Evolutionary conservation across 495 filamentous ascomycete genomes (phyloP), one percentile per base, ranked within the genome.

Genomic region (Cairneyella variabilis): DNA sequence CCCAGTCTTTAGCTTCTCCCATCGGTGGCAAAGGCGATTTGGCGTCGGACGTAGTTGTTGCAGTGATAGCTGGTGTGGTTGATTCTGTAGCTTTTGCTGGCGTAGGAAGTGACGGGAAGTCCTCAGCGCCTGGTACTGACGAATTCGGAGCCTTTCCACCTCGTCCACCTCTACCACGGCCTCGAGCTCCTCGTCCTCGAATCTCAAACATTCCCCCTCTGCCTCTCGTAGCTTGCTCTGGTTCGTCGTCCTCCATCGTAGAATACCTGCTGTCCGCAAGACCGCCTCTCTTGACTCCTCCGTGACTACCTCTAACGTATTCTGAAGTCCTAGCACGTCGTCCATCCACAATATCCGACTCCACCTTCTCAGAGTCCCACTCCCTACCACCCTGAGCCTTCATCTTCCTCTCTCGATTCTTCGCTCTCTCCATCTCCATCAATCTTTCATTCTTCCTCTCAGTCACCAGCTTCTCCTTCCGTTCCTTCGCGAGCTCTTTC

Each of bases 311-410:
- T 41, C 83, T 70, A 16, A 78, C 60, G 51, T 61, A 72, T 41
- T 59, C 51, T 3, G 50, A 56, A 26, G 38, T 64, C 40, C 72
- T 72, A 1, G 74, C 73, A 30, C 75, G 66, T 47, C 62, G 59
- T 3, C 53, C 48, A 36, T 65, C 62, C n/a, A 62, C 59, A 49
- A 62, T 58, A 62, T 83, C 77, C 16, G 82, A 79, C 56, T 89
- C 85, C 20, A 76, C 76, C 65, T 91, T 91, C 56, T 83, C 78
- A 14, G 76, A 75, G 71, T 91, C 88, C 88, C 88, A 91, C 65
- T 91, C 88, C 37, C 88, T 70, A 2, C 79, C 86, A 0, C 70
- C 74, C 34, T 82, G 65, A 12, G 85, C 83, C 22, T 81, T 75
- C 17, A 91, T 67, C 61, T 91, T 91, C 48, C 88, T 70, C 61